These are phyloP conservation scores for Penicillium oxalicum DNA, from an alignment of 2,329 filamentous ascomycete genomes.

Conservation along the genomic window DNA sequence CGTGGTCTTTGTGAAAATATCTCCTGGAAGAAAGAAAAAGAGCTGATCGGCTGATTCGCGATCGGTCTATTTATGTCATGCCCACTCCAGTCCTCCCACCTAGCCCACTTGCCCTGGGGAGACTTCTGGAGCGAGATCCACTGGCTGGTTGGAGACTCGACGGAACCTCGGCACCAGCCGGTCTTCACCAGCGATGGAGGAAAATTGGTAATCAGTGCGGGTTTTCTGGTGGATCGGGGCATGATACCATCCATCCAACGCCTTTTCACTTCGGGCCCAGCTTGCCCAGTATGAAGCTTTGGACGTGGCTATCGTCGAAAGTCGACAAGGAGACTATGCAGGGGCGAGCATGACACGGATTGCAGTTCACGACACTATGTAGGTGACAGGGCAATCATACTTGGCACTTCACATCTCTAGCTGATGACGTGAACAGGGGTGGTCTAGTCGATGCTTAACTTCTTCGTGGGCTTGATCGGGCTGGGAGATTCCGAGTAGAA, in stretches of 20 bases:
- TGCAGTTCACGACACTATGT: too few species aligned
- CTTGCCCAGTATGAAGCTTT: too few species aligned
- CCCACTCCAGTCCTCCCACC: not conserved
- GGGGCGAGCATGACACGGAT: not conserved
- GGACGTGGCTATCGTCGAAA: constrained; percentile 8
- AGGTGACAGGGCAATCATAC: too few species aligned
- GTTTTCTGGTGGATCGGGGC: constrained; percentile 1
- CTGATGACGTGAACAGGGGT: too few species aligned
- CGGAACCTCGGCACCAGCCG: constrained; percentile 3
- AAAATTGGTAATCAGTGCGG: constrained; percentile 16
- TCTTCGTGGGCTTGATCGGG: too few species aligned
- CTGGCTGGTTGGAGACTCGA: constrained; percentile 4
- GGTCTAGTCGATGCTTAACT: too few species aligned
- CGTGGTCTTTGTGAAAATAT: not conserved
- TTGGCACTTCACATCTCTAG: too few species aligned
- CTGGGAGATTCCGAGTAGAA: too few species aligned
- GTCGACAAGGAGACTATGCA: constrained; percentile 14
- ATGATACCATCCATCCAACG: not conserved
- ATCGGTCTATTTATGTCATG: constrained; percentile 11
- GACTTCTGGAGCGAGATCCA: constrained; percentile 3
- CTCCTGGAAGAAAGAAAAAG: not conserved
- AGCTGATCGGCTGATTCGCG: not conserved
- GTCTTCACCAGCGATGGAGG: not conserved
- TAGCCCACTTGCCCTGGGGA: constrained; percentile 1
- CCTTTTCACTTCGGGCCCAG: not conserved